These are phyloP conservation scores for Didymella arachidicola DNA, from an alignment of 2,329 filamentous ascomycete species.

Conservation along the genomic window DNA sequence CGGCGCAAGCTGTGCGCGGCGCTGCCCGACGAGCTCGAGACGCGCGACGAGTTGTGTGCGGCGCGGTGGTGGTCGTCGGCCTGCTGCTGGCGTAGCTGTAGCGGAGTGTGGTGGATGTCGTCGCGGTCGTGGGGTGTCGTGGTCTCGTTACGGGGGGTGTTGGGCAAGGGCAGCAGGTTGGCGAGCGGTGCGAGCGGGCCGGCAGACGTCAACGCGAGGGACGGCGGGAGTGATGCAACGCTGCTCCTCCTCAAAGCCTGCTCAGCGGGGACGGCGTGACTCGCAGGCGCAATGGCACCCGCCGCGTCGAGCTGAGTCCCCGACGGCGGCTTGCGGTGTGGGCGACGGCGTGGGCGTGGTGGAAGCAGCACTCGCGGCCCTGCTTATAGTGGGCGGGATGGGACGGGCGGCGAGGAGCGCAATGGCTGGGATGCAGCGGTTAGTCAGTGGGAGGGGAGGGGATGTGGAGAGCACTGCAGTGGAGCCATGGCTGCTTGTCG, in stretches of 20 bases:
- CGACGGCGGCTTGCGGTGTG: conserved; percentile 30
- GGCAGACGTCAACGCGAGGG: conserved; percentile 25
- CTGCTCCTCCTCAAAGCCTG: conserved; percentile 4
- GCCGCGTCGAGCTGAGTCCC: conserved; percentile 27
- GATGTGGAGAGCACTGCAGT: conserved; percentile 30
- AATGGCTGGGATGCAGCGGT: conserved; percentile 35
- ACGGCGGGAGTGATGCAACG: not conserved
- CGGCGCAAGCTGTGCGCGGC: conserved; percentile 60
- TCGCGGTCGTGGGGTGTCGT: conserved; percentile 45
- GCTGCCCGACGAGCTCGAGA: conserved; percentile 62
- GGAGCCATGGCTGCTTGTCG: conserved; percentile 34
- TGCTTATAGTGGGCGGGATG: conserved; percentile 31
- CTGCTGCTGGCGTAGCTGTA: conserved; percentile 55
- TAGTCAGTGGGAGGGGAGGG: conserved; percentile 29
- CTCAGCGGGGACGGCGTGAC: conserved; percentile 24
- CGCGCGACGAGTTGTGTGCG: conserved; percentile 53
- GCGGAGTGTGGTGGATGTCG: conserved; percentile 49
- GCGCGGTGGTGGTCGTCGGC: conserved; percentile 46
- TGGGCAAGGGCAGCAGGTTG: conserved; percentile 40
- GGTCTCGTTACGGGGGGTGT: conserved; percentile 48
- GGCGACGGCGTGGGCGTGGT: conserved; percentile 12
- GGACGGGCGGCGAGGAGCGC: conserved; percentile 21
- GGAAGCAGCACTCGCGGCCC: conserved; percentile 23
- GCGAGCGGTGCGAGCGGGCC: conserved; percentile 30
- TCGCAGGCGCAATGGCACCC: conserved; percentile 33